Evolutionary conservation across 495 filamentous ascomycete species (phyloP).

Genomic region (Daldinia childiae): DNA sequence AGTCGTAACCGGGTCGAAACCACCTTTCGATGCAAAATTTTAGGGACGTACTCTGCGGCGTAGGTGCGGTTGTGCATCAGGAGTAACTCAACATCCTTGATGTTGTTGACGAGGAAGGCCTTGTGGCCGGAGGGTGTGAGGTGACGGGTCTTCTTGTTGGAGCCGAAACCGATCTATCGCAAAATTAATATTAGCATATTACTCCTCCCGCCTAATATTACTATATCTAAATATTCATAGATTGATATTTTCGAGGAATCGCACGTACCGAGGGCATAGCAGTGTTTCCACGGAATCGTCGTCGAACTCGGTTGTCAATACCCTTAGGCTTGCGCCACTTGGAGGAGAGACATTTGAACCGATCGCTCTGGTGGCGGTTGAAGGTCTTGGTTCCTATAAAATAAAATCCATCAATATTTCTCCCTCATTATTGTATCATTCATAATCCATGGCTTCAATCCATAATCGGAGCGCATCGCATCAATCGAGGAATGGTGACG

Average conservation of each 20-base stretch:
- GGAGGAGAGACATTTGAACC: conserved; percentile 85
- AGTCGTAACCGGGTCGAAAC: background rate
- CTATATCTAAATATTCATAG: background rate
- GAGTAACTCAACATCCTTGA: conserved; percentile 93
- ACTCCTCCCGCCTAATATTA: background rate
- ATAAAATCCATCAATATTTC: conserved; percentile 48
- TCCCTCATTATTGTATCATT: conserved; percentile 30
- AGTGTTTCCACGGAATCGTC: conserved; percentile 76
- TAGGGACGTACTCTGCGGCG: conserved; percentile 90
- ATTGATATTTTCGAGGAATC: background rate
- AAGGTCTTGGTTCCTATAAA: conserved; percentile 83
- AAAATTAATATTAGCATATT: conserved; percentile 21
- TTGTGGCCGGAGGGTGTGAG: conserved; percentile 99
- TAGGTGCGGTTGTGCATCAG: conserved; percentile 99
- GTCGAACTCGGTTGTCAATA: conserved; percentile 80
- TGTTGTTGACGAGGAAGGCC: conserved; percentile 98
- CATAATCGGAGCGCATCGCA: conserved; percentile 2
- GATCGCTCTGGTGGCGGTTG: conserved; percentile 95
- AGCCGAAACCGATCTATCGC: conserved; percentile 91
- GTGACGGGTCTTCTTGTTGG: conserved; percentile 98
- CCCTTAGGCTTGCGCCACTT: conserved; percentile 99
- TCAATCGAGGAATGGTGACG: conserved; percentile 7
- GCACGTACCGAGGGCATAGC: conserved; percentile 96
- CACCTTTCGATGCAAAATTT: conserved; percentile 69
- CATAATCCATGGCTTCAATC: conserved; percentile 22